Evolutionary conservation across 495 filamentous ascomycete species (phyloP).

Genomic region (Aspergillus funiculosus): DNA sequence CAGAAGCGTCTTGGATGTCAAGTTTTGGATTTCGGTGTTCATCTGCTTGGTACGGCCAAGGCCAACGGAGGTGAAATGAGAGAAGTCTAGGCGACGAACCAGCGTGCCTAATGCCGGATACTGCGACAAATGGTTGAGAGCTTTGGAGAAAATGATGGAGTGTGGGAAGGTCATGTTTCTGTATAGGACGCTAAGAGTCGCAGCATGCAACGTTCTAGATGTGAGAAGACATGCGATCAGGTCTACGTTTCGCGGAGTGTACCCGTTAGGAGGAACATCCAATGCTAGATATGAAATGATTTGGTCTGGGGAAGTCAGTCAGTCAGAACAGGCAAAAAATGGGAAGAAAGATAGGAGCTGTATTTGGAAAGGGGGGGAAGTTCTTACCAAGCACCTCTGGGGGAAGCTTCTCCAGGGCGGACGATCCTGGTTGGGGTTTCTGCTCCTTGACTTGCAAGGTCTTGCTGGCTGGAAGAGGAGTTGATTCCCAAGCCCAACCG

Average conservation of each 20-base stretch:
- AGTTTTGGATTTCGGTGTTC: conserved; percentile 72
- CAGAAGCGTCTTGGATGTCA: conserved; percentile 71
- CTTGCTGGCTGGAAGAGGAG: conserved; percentile 26
- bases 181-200: conserved; percentile 74
- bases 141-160: conserved; percentile 81
- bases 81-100: conserved; percentile 78
- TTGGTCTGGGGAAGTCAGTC: conserved; percentile 50
- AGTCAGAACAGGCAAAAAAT: background rate
- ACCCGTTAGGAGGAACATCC: conserved; percentile 72
- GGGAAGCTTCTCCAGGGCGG: conserved; percentile 61
- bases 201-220: conserved; percentile 67
- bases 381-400: conserved; percentile 66
- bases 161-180: conserved; percentile 81
- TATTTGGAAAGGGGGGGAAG: background rate
- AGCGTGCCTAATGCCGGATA: conserved; percentile 71
- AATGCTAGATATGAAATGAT: conserved; percentile 71
- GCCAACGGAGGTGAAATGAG: conserved; percentile 80
- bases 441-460: conserved; percentile 26
- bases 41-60: conserved; percentile 75
- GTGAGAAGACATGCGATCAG: conserved; percentile 72
- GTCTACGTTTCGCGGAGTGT: conserved; percentile 75
- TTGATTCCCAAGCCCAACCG: conserved; percentile 53
- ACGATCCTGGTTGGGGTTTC: conserved; percentile 27
- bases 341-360: too few species aligned
- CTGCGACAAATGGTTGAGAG: conserved; percentile 61